Evolutionary conservation across 2,329 filamentous ascomycete genomes (phyloP), one percentile per base, ranked within the genome.

Genomic region (Neonectria punicea): DNA sequence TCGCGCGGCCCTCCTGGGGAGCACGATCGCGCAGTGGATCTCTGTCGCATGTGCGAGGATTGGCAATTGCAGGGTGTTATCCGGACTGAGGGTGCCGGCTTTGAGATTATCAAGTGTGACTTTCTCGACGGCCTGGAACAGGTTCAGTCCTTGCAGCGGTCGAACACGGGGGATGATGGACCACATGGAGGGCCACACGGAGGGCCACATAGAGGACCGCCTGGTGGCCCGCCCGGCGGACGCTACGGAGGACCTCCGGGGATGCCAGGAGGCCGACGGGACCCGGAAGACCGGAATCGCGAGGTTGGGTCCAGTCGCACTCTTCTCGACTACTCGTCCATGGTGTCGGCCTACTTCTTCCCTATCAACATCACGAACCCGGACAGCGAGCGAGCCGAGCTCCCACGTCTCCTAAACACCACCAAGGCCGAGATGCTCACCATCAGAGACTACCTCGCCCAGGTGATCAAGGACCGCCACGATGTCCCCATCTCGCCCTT

Each of bases 81-180:
- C 2, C 83, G 88, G 11, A 89, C 89, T 83, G 89, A 91, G 70
- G 83, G 51, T 36, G 43, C 82, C 8, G 89, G 89, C 0, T 90
- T 90, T 63, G 89, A 91, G 74, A 82, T 90, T 59, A 89, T 90
- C 58, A 77, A 89, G 16, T 91, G 88, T 71, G 78, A 86, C 44
- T 90, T 91, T 53, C 67, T 72, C 3, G 67, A 79, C 5, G 79
- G 79, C 0, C 70, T 83, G 13, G 72, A 75, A 39, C 67, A 77
- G 20, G 43, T 80, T 1, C 70, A 71, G 18, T 68, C 74, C 3
- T 53, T 68, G 56, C 73, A 61, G 46, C 68, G 69, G 22, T 71
- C 75, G 25, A 71, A 68, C 36, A 71, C 78, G 28, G 77, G 79
- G 63, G 30, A 34, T 14, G n/a, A 53, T 8, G 34, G 39, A 3